These are phyloP conservation scores for Fusarium irregulare DNA, from an alignment of 2,329 filamentous ascomycete genomes.

Conservation along the genomic window DNA sequence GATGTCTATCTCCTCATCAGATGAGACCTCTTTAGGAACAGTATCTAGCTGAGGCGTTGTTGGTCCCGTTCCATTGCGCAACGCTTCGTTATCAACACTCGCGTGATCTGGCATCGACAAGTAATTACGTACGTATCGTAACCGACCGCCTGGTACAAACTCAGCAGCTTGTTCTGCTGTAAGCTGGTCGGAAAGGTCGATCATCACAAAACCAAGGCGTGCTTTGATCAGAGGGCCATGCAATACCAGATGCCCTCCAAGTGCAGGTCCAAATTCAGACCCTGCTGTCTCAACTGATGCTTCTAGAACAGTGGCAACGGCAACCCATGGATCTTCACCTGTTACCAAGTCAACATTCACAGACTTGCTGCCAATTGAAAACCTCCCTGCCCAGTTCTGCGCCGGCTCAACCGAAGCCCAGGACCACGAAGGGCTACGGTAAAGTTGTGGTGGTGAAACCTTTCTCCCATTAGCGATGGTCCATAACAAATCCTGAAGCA, in stretches of 20 bases:
- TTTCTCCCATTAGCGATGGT: constrained; percentile 30
- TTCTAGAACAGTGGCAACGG: constrained; percentile 9
- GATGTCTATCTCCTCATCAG: constrained; percentile 5
- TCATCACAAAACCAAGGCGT: constrained; percentile 16
- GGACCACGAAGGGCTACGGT: constrained; percentile 38
- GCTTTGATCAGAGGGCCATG: constrained; percentile 32
- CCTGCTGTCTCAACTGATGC: constrained; percentile 15
- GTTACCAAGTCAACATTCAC: constrained; percentile 3
- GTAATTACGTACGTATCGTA: constrained; percentile 23
- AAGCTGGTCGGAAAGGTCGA: constrained; percentile 22
- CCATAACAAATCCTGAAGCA: constrained; percentile 28
- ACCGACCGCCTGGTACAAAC: constrained; percentile 29
- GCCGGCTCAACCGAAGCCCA: constrained; percentile 35
- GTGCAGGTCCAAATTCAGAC: constrained; percentile 24
- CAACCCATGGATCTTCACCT: constrained; percentile 16
- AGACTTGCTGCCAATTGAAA: constrained; percentile 10
- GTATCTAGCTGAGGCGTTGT: constrained; percentile 23
- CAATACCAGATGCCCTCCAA: constrained; percentile 15
- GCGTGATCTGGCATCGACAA: background rate
- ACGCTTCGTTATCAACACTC: background rate
- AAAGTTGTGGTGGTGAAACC: constrained; percentile 24
- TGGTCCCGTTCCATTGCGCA: background rate
- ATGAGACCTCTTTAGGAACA: background rate
- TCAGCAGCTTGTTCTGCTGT: constrained; percentile 30
- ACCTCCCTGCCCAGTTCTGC: constrained; percentile 1